Evolutionary conservation across 73 alveolate species (phyloP).

Genomic region (Paramecium sexaurelia): DNA sequence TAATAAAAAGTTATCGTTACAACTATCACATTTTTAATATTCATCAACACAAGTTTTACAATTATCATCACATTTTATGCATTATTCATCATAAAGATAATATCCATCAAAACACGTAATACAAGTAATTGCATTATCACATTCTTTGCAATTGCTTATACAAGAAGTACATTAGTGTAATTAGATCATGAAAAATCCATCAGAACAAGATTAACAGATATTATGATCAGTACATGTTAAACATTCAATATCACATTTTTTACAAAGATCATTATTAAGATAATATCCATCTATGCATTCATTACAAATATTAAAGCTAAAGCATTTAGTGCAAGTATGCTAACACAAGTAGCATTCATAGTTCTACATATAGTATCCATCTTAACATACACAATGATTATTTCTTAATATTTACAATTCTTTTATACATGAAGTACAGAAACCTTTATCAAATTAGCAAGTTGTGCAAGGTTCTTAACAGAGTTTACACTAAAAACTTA

Average conservation of each 20-base stretch:
- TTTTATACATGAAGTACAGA: not conserved
- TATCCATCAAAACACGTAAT: not conserved
- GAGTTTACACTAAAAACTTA: not conserved
- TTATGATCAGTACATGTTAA: not conserved
- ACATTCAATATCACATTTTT: not conserved
- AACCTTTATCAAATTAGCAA: not conserved
- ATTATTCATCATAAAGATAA: not conserved
- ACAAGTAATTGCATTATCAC: not conserved
- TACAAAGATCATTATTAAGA: not conserved
- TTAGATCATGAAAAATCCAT: not conserved
- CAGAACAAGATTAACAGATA: not conserved
- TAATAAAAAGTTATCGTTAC: not conserved
- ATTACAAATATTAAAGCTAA: not conserved
- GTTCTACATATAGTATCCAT: not conserved
- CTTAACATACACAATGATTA: slow-evolving; percentile 2
- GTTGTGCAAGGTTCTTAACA: not conserved
- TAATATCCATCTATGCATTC: slow-evolving; percentile 48
- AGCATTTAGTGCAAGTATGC: slow-evolving; percentile 5
- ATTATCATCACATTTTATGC: not conserved
- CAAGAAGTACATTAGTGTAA: not conserved
- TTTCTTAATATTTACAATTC: not conserved
- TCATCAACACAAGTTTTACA: not conserved
- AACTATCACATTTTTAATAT: not conserved
- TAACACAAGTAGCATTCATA: not conserved
- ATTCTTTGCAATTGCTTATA: not conserved